phyloP scores from a whole-genome alignment of 495 filamentous ascomycete species.

The Lentithecium fluviatile region DNA sequence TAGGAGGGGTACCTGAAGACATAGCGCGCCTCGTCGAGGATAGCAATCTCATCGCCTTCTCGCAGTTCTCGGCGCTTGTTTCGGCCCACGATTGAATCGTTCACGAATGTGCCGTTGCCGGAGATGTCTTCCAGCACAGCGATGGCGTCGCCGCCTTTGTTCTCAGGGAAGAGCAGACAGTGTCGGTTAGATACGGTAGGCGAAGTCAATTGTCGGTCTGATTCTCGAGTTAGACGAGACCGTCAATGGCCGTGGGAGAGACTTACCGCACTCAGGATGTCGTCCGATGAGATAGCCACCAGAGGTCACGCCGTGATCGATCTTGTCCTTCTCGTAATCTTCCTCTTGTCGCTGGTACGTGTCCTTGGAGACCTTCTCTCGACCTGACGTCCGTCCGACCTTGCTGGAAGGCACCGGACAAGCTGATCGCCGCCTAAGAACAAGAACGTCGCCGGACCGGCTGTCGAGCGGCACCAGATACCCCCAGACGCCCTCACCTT shows the following conservation, averaged over 20 bases:
- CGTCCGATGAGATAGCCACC: conserved; percentile 91
- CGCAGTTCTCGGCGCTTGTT: conserved; percentile 87
- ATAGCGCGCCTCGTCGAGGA: conserved; percentile 79
- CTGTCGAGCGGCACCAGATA: conserved; percentile 82
- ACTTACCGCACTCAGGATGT: conserved; percentile 90
- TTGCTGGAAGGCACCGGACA: conserved; percentile 56
- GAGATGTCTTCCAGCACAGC: conserved; percentile 91
- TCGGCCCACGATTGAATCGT: conserved; percentile 83
- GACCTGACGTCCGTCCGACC: conserved; percentile 44
- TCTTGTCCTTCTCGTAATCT: conserved; percentile 57
- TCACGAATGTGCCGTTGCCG: conserved; percentile 94
- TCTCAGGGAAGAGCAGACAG: conserved; percentile 85
- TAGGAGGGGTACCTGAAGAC: conserved; percentile 84
- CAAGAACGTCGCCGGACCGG: conserved; percentile 65
- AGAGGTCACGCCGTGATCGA: conserved; percentile 56
- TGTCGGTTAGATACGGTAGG: conserved; percentile 94
- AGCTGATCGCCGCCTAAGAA: conserved; percentile 65
- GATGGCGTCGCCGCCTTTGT: conserved; percentile 71
- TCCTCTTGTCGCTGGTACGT: conserved; percentile 55
- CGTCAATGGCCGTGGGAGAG: conserved; percentile 15
- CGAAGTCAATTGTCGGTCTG: conserved; percentile 76
- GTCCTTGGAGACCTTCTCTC: conserved; percentile 33
- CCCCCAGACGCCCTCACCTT: conserved; percentile 91
- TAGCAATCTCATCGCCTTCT: conserved; percentile 84
- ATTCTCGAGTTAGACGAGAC: conserved; percentile 2